Base-by-base conservation (phyloP, 352 stramenopile species). In the Globisporangium recalcitrans region DNA sequence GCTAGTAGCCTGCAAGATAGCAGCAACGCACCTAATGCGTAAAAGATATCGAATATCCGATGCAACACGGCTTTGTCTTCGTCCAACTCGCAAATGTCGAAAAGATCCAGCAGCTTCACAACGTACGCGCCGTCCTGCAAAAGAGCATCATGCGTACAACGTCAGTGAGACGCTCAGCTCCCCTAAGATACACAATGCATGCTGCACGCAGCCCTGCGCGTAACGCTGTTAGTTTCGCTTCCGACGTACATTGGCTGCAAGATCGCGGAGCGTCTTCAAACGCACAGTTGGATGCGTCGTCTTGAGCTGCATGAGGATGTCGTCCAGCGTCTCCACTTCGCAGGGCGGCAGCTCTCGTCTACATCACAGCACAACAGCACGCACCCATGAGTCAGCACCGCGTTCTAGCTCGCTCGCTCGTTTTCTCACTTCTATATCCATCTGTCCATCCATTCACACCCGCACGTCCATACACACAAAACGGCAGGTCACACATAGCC, bases 11-110 rank as follows among this genome's bases (percentile, higher is more conserved):
- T 27, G 1, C 3, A 29, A 52, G 32, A 10, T n/a, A 36, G 2
- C 6, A n/a, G 10, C 19, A 11, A 70, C 70, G 44, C 64, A 91
- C 82, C 53, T 4, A 91, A 70, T 1, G 77, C 72, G 62, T 90
- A 91, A 62, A 90, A 89, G 62, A 91, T 78, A 63, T 90, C 74
- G 53, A 91, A 91, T 10, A 91, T 69, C 52, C 73, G 78, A 60
- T 90, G 75, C 55, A 91, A 52, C 52, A 87, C 72, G 0, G 61
- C 40, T 54, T 77, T 80, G 58, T 91, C 80, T 24, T 74, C 72
- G 56, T 85, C 82, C 60, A 90, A 53, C 60, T 91, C 82, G 61
- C 73, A 78, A 31, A 91, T 53, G 58, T 90, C 80, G 53, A 91
- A 91, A 36, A 91, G 60, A 62, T 90, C 72, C 62, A 93, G 64